Conservation (phyloP, 805 yeast genomes). For the Yamadazyma scolyti region DNA sequence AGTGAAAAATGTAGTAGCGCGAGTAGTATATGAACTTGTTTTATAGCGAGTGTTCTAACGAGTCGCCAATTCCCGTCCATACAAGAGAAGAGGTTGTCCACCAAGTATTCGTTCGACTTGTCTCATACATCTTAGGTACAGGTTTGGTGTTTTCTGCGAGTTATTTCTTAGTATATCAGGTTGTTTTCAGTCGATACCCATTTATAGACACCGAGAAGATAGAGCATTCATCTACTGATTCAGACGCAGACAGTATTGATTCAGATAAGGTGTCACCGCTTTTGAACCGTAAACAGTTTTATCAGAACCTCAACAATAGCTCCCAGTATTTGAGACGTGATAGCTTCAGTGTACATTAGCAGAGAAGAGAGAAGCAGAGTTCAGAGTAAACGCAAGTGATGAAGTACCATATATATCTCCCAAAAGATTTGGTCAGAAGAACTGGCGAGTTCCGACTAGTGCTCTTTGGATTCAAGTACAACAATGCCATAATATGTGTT, state of each 20-base stretch:
- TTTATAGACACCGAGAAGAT: background rate
- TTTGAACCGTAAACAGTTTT: constrained; percentile 10
- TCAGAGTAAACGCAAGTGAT: no score
- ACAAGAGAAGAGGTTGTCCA: no score
- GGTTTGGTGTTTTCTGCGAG: no score
- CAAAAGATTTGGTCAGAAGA: constrained; percentile 22
- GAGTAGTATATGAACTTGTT: no score
- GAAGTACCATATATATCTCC: constrained; percentile 29
- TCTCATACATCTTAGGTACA: no score
- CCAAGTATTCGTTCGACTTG: no score
- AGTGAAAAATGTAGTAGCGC: no score
- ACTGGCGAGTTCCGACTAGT: constrained; percentile 1
- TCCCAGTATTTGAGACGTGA: constrained; percentile 41
- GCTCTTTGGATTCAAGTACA: constrained; percentile 8
- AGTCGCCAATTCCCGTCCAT: no score
- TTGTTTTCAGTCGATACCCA: no score
- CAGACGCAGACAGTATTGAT: background rate
- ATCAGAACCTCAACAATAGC: constrained; percentile 33
- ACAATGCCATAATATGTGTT: constrained; percentile 6
- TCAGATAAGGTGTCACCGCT: background rate
- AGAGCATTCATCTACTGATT: background rate
- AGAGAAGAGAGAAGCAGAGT: no score
- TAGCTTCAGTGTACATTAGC: constrained; percentile 22
- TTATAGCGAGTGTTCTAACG: no score
- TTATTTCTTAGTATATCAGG: no score